A percentile compares a stretch with the other conserved stretches of the same genome.
Conservation (phyloP, 441 rosid species). For the Croton laevigatus region DNA sequence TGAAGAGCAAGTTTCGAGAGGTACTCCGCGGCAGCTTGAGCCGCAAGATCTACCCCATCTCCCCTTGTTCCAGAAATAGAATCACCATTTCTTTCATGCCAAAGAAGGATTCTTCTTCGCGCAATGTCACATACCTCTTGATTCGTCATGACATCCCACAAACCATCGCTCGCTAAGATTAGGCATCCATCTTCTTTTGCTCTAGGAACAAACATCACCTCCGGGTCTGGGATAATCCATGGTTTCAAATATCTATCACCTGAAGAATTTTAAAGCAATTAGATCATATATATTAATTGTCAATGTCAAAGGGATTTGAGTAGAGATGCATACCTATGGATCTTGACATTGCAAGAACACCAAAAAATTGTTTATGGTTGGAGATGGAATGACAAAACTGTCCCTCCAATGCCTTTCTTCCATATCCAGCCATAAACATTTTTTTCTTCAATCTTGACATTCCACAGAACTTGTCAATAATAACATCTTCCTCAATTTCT, state of each 20-base stretch:
- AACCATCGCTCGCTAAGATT: constrained; percentile 72
- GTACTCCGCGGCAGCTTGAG: constrained; percentile 80
- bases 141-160: constrained; percentile 86
- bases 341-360: constrained; percentile 94
- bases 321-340: constrained; percentile 51
- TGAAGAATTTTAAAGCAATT: constrained; percentile 10
- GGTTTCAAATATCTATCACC: too few relatives aligned
- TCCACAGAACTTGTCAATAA: too few relatives aligned
- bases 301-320: neutral
- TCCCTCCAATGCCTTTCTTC: too few relatives aligned
- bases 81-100: constrained; percentile 64
- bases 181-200: constrained; percentile 81
- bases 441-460: too few relatives aligned
- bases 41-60: constrained; percentile 53
- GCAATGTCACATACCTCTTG: constrained; percentile 80
- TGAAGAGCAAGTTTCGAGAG: constrained; percentile 66
- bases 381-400: too few relatives aligned
- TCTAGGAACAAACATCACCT: constrained; percentile 57
- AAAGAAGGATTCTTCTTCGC: constrained; percentile 59
- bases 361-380: too few relatives aligned
- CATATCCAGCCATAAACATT: too few relatives aligned
- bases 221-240: too few relatives aligned
- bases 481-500: too few relatives aligned
- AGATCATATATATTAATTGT: too few relatives aligned
- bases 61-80: constrained; percentile 31